Conservation (phyloP, 2,329 filamentous ascomycete species). For the Ophiosphaerella herpotricha region DNA sequence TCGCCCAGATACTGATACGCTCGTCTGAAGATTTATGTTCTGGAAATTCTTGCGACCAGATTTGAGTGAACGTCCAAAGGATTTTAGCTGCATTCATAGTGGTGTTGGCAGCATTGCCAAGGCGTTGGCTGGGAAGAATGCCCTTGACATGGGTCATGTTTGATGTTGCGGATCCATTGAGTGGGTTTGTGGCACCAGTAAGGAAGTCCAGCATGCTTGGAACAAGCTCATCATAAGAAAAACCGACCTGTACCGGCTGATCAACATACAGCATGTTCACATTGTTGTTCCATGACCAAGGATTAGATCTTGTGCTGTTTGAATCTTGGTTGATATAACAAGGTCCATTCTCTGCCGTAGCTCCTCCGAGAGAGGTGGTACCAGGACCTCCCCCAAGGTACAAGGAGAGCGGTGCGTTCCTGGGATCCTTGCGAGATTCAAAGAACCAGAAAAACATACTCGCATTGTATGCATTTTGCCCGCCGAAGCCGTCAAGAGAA, state of each 20-base stretch:
- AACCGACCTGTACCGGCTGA: slow-evolving; percentile 65
- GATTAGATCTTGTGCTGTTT: slow-evolving; percentile 21
- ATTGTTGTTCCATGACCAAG: slow-evolving; percentile 37
- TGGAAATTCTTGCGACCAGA: slow-evolving; percentile 27
- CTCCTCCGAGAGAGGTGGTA: slow-evolving; percentile 24
- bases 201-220: slow-evolving; percentile 14
- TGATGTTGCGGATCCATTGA: slow-evolving; percentile 7
- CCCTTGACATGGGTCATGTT: slow-evolving; percentile 13
- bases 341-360: slow-evolving; percentile 21
- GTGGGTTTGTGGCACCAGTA: slow-evolving; percentile 8
- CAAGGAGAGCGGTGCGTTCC: slow-evolving; percentile 16
- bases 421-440: slow-evolving; percentile 20
- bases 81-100: slow-evolving; percentile 22
- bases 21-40: slow-evolving; percentile 22
- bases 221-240: slow-evolving; percentile 59
- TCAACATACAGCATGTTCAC: slow-evolving; percentile 65
- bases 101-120: slow-evolving; percentile 13
- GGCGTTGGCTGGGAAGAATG: slow-evolving; percentile 13
- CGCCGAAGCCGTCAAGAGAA: slow-evolving; percentile 5
- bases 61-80: slow-evolving; percentile 23
- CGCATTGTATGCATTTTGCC: slow-evolving; percentile 14
- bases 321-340: slow-evolving; percentile 22
- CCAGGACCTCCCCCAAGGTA: slow-evolving; percentile 20
- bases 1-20: slow-evolving; percentile 35
- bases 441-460: slow-evolving; percentile 31